A percentile compares a stretch with the other conserved stretches of the same genome.
phyloP scores from a whole-genome alignment of 768 basidiomycete genomes.

The Strobilomyces dryophilus region DNA sequence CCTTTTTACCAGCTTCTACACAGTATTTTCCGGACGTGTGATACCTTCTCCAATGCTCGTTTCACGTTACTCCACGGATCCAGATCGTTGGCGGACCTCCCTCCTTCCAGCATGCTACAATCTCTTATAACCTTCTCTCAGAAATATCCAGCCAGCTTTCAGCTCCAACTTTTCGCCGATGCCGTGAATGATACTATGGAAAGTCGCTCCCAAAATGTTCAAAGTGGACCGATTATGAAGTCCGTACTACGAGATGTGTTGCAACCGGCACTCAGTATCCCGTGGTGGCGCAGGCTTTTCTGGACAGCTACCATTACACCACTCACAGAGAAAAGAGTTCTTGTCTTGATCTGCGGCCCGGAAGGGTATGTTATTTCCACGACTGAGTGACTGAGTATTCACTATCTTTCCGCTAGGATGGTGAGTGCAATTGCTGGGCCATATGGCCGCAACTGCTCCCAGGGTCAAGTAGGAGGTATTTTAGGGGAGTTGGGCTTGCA shows the following conservation, averaged over 20 bases:
- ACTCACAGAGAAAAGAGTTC: slow-evolving; percentile 35
- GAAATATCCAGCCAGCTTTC: slow-evolving; percentile 52
- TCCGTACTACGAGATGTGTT: slow-evolving; percentile 43
- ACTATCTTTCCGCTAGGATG: slow-evolving; percentile 51
- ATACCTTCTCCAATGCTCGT: slow-evolving; percentile 38
- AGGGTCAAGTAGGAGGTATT: slow-evolving; percentile 66
- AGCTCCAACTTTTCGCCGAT: slow-evolving; percentile 63
- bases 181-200: slow-evolving; percentile 22
- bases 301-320: slow-evolving; percentile 4
- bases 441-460: slow-evolving; percentile 70
- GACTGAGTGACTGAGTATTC: too few relatives aligned
- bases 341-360: slow-evolving; percentile 84
- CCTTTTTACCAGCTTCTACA: slow-evolving; percentile 80
- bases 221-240: slow-evolving; percentile 54
- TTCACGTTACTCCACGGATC: slow-evolving; percentile 77
- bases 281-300: slow-evolving; percentile 32
- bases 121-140: slow-evolving; percentile 47
- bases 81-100: slow-evolving; percentile 55
- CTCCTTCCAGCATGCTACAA: slow-evolving; percentile 58
- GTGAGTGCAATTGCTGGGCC: slow-evolving; percentile 70
- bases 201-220: slow-evolving; percentile 25
- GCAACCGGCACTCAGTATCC: slow-evolving; percentile 19
- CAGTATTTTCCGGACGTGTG: slow-evolving; percentile 38
- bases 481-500: slow-evolving; percentile 60
- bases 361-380: slow-evolving; percentile 51